Percentiles rank a stretch among this genome's conserved stretches.
Evolutionary conservation across 2,329 filamentous ascomycete genomes (phyloP).

Genomic region (Didymella exigua): DNA sequence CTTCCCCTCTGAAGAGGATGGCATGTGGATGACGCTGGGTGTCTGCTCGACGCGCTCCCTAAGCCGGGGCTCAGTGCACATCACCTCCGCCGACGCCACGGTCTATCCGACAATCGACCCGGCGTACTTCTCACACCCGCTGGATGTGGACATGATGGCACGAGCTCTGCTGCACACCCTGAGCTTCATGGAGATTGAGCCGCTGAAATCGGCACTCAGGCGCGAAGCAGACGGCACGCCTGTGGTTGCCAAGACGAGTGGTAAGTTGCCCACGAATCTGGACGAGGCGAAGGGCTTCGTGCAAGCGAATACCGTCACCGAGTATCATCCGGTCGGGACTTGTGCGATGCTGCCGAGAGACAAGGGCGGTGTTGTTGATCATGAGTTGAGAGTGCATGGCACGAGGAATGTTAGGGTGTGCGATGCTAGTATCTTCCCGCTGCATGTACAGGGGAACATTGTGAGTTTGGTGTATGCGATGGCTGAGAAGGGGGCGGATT

Average conservation of each 20-base stretch:
- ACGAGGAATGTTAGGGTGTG: conserved; percentile 37
- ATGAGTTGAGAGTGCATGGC: conserved; percentile 37
- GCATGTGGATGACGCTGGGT: conserved; percentile 29
- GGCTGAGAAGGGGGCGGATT: conserved; percentile 40
- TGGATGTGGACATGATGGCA: conserved; percentile 52
- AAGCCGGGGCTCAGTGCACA: conserved; percentile 52
- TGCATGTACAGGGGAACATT: conserved; percentile 37
- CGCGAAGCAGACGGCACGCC: conserved; percentile 28
- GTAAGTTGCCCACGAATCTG: conserved; percentile 20
- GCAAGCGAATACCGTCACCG: conserved; percentile 26
- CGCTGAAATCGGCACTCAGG: conserved; percentile 37
- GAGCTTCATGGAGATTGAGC: conserved; percentile 35
- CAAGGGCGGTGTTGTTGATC: conserved; percentile 38
- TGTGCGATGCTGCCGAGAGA: conserved; percentile 42
- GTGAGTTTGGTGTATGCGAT: conserved; percentile 40
- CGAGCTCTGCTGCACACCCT: conserved; percentile 43
- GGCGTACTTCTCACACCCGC: conserved; percentile 51
- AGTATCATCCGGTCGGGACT: conserved; percentile 41
- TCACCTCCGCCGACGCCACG: conserved; percentile 45
- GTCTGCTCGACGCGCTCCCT: conserved; percentile 40
- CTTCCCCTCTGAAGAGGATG: conserved; percentile 23
- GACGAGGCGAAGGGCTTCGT: conserved; percentile 33
- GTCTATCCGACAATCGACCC: conserved; percentile 51
- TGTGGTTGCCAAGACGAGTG: neutral
- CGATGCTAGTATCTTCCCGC: conserved; percentile 38